These are phyloP conservation scores for Malus hybrid DNA, from an alignment of 331 rosid species.

Conservation along the genomic window DNA sequence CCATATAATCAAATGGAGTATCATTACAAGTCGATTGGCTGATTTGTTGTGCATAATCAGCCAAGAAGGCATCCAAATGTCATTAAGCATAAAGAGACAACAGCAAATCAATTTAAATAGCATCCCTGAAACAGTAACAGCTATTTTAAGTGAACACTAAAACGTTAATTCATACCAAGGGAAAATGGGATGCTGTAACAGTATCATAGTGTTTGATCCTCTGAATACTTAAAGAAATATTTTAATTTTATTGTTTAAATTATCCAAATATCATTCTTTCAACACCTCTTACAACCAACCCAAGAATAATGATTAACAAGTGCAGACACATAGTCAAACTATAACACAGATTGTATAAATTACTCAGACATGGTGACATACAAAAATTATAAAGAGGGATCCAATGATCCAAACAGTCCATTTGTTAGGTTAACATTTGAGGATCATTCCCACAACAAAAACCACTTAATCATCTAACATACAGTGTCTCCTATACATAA, in stretches of 20 bases:
- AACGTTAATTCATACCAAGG: neutral
- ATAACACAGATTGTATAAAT: neutral
- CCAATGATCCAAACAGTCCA: neutral
- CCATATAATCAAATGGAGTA: neutral
- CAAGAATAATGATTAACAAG: neutral
- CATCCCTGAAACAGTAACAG: neutral
- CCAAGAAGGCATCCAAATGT: neutral
- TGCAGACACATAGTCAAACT: neutral
- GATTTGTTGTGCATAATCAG: neutral
- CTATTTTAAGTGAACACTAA: neutral
- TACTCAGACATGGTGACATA: neutral
- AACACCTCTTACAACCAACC: neutral
- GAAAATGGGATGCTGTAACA: neutral
- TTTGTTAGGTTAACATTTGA: neutral
- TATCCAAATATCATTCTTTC: neutral
- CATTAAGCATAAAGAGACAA: neutral
- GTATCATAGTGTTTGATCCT: neutral
- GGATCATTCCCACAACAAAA: neutral
- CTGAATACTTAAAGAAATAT: neutral
- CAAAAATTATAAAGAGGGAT: neutral
- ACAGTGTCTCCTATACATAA: neutral
- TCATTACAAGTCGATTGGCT: neutral
- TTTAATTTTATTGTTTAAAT: neutral
- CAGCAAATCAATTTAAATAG: neutral
- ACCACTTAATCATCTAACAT: neutral